A percentile compares a stretch with the other conserved stretches of the same genome.
These are phyloP conservation scores for Collybiopsis luxurians DNA, from an alignment of 768 basidiomycete species.

Conservation along the genomic window DNA sequence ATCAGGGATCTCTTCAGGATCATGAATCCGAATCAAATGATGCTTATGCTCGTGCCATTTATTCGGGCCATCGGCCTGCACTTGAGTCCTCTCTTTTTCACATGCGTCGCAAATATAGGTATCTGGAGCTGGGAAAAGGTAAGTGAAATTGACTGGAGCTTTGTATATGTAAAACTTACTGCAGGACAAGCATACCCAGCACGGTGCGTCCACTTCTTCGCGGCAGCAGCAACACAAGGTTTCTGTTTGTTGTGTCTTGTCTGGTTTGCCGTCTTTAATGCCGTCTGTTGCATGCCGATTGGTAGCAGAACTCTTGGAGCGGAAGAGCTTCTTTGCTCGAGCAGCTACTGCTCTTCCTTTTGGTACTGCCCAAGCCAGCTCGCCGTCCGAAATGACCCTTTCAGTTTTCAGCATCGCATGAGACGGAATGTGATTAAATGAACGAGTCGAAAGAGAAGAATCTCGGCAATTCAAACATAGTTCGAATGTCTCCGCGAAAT, in stretches of 20 bases:
- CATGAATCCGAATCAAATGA: neutral
- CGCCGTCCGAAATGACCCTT: neutral
- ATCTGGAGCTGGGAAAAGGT: neutral
- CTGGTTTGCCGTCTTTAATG: neutral
- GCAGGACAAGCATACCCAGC: constrained; percentile 4
- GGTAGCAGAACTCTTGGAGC: neutral
- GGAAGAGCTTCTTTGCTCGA: neutral
- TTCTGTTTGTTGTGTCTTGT: no score
- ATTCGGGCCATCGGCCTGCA: neutral
- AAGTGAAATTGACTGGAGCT: neutral
- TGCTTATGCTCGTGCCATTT: neutral
- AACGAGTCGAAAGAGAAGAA: neutral
- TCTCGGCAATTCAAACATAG: constrained; percentile 8
- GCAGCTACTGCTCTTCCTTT: neutral
- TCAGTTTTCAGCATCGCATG: constrained; percentile 1
- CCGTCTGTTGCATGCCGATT: neutral
- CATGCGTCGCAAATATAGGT: neutral
- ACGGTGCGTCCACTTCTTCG: neutral
- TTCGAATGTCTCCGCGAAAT: constrained; percentile 6
- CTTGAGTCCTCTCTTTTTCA: neutral
- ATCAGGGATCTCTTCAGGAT: neutral
- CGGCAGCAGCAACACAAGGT: neutral
- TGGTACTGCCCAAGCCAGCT: neutral
- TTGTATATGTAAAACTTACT: neutral
- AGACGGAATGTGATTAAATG: neutral